phyloP scores from a whole-genome alignment of 140 eudicot species.

The Anethum foeniculum region DNA sequence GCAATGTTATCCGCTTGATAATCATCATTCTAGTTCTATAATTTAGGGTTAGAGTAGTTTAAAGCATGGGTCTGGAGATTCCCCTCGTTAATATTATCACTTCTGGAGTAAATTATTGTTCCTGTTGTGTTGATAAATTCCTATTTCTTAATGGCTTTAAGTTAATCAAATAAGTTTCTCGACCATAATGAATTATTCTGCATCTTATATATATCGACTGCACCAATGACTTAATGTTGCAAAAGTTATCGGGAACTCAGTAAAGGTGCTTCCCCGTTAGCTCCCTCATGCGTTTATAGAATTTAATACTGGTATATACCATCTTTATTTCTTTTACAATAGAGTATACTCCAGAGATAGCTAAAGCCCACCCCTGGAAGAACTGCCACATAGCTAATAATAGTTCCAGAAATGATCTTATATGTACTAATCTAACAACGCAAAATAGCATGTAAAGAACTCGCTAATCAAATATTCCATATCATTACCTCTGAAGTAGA shows the following conservation, averaged over 20 bases:
- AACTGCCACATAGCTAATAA: background rate
- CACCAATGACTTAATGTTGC: background rate
- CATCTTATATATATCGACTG: background rate
- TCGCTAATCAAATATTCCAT: background rate
- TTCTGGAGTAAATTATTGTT: background rate
- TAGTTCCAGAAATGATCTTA: background rate
- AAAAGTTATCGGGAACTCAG: background rate
- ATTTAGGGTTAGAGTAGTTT: background rate
- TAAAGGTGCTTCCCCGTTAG: background rate
- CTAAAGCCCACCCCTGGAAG: background rate
- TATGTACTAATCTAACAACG: background rate
- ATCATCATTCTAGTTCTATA: background rate
- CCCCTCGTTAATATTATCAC: background rate
- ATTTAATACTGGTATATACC: background rate
- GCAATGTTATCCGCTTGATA: slow-evolving; percentile 14
- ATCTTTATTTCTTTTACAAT: background rate
- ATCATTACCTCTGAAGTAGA: background rate
- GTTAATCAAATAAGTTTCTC: background rate
- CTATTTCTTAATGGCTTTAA: background rate
- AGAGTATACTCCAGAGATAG: background rate
- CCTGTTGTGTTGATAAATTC: background rate
- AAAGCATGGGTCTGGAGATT: background rate
- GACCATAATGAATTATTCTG: background rate
- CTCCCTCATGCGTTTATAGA: background rate
- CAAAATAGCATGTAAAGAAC: background rate